Evolutionary conservation across 352 stramenopile species (phyloP).

Genomic region (Aphanomyces astaci): DNA sequence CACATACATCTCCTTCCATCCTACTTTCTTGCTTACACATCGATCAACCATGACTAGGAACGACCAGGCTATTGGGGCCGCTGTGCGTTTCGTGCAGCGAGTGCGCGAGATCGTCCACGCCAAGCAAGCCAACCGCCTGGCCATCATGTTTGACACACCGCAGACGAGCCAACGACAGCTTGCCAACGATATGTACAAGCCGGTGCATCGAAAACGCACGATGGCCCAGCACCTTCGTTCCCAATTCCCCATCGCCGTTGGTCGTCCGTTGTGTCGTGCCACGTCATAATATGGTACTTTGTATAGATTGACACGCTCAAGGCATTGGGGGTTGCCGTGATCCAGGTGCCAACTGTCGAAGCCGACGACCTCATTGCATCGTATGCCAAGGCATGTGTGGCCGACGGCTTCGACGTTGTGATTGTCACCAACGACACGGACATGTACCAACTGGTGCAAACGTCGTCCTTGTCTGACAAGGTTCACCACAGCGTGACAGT

Average conservation of each 20-base stretch:
- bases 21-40: not conserved
- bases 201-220: not conserved
- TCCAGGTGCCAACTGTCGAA: conserved; percentile 42
- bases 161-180: conserved; percentile 14
- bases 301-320: conserved; percentile 24
- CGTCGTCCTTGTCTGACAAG: not conserved
- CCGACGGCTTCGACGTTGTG: conserved; percentile 44
- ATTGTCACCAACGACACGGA: conserved; percentile 67
- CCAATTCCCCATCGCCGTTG: conserved; percentile 31
- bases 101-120: conserved; percentile 39
- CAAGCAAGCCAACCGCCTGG: conserved; percentile 43
- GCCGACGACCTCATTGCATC: conserved; percentile 64
- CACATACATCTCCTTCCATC: not conserved
- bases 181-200: conserved; percentile 5
- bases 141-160: conserved; percentile 50
- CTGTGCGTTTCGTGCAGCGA: conserved; percentile 13
- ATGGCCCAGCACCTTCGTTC: conserved; percentile 29
- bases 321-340: conserved; percentile 37
- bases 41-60: not conserved
- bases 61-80: not conserved
- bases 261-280: not conserved
- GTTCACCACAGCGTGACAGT: conserved; percentile 36
- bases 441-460: conserved; percentile 49
- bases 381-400: conserved; percentile 38
- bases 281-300: not conserved